Percentiles rank a stretch among this genome's conserved stretches.
Evolutionary conservation across 2,329 filamentous ascomycete genomes (phyloP).

Genomic region (Botrytis paeoniae): DNA sequence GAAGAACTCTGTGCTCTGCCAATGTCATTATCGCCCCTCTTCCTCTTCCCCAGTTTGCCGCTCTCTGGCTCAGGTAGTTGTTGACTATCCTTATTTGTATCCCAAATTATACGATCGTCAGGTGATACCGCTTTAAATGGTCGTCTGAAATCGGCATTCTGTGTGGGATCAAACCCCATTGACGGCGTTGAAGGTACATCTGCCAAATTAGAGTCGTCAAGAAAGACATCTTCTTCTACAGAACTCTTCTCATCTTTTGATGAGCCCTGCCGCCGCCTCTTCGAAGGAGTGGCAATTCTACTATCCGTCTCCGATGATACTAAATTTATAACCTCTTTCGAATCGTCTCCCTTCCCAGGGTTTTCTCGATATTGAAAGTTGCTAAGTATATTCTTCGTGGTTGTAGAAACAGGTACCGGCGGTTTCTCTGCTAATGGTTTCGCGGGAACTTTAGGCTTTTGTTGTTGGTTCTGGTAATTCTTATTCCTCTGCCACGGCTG

Average conservation of each 20-base stretch:
- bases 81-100: conserved; percentile 45
- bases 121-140: conserved; percentile 53
- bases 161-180: conserved; percentile 44
- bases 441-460: conserved; percentile 22
- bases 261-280: background rate
- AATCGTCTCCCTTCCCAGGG: conserved; percentile 29
- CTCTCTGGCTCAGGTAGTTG: conserved; percentile 46
- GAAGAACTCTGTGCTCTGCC: conserved; percentile 62
- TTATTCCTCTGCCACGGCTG: conserved; percentile 36
- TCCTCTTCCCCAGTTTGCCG: conserved; percentile 35
- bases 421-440: conserved; percentile 35
- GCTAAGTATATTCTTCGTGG: conserved; percentile 59
- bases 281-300: conserved; percentile 28
- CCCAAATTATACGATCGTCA: conserved; percentile 61
- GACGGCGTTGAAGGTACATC: conserved; percentile 47
- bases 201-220: background rate
- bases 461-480: conserved; percentile 30
- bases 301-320: conserved; percentile 28
- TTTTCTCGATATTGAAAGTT: conserved; percentile 50
- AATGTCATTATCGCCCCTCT: conserved; percentile 36
- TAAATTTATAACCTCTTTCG: conserved; percentile 28
- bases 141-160: conserved; percentile 26
- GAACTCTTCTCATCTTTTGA: conserved; percentile 6
- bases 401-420: conserved; percentile 45
- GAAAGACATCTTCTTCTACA: background rate